Conservation (phyloP, 2,329 filamentous ascomycete genomes). For the Onygena corvina region DNA sequence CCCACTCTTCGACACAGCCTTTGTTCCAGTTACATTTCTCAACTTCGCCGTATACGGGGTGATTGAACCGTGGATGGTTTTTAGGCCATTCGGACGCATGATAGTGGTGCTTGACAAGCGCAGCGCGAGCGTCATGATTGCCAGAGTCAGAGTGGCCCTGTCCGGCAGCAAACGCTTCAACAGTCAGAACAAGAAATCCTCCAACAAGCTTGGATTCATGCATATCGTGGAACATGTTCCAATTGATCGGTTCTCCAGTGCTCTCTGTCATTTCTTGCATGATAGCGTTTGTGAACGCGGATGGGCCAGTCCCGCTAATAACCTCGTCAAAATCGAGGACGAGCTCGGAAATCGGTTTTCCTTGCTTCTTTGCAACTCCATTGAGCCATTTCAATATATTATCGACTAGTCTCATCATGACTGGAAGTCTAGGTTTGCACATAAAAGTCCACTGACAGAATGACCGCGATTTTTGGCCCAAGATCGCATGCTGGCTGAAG, state of each 20-base stretch:
- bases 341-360: conserved; percentile 48
- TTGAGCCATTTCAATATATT: conserved; percentile 57
- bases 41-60: conserved; percentile 58
- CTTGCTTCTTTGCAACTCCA: conserved; percentile 47
- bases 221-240: conserved; percentile 55
- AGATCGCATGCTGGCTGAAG: conserved; percentile 50
- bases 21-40: conserved; percentile 59
- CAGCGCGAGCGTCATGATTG: conserved; percentile 53
- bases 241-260: conserved; percentile 40
- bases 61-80: conserved; percentile 52
- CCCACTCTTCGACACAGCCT: conserved; percentile 54
- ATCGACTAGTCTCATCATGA: conserved; percentile 57
- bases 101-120: conserved; percentile 62
- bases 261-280: conserved; percentile 50
- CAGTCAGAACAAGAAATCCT: conserved; percentile 54
- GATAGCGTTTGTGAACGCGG: conserved; percentile 55
- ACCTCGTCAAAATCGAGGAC: conserved; percentile 59
- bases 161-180: conserved; percentile 60
- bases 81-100: conserved; percentile 62
- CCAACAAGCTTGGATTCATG: conserved; percentile 54
- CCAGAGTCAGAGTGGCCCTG: conserved; percentile 63
- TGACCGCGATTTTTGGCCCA: conserved; percentile 55
- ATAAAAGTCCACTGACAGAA: conserved; percentile 70
- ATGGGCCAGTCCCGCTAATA: conserved; percentile 60
- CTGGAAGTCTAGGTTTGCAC: conserved; percentile 52